Conservation (phyloP, 495 filamentous ascomycete species). For the Aspergillus ostianus region DNA sequence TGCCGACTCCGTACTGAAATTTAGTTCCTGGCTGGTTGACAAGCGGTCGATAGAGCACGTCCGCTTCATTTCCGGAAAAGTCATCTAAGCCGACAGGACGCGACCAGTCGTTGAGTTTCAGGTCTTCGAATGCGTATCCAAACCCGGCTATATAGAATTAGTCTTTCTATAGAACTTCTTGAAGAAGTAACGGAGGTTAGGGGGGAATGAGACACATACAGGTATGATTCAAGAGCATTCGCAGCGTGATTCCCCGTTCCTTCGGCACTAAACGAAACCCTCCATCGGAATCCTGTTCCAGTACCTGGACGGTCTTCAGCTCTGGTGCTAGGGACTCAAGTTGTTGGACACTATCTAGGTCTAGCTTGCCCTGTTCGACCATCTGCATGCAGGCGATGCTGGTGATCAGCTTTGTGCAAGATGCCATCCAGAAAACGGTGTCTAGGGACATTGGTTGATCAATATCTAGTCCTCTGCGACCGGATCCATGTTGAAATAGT, state of each 20-base stretch:
- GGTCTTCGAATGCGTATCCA: conserved; percentile 55
- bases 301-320: conserved; percentile 46
- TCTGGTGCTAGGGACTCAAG: conserved; percentile 51
- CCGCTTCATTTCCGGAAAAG: conserved; percentile 41
- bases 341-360: conserved; percentile 49
- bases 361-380: conserved; percentile 53
- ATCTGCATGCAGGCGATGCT: conserved; percentile 62
- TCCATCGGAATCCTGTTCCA: conserved; percentile 38
- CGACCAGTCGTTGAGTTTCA: conserved; percentile 43
- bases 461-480: conserved; percentile 37
- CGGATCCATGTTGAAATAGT: conserved; percentile 48
- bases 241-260: conserved; percentile 54
- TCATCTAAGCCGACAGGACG: conserved; percentile 53
- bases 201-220: conserved; percentile 16
- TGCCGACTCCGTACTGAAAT: conserved; percentile 57
- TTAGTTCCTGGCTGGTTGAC: conserved; percentile 56
- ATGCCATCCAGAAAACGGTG: conserved; percentile 57
- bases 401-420: conserved; percentile 57
- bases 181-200: too few species aligned
- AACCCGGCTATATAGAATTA: conserved; percentile 38
- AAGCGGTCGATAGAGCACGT: conserved; percentile 47
- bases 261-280: conserved; percentile 42
- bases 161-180: background rate
- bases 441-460: conserved; percentile 50
- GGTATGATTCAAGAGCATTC: conserved; percentile 63